Base-by-base conservation (phyloP, 768 basidiomycete species). In the Phlebiopsis flavidoalba region DNA sequence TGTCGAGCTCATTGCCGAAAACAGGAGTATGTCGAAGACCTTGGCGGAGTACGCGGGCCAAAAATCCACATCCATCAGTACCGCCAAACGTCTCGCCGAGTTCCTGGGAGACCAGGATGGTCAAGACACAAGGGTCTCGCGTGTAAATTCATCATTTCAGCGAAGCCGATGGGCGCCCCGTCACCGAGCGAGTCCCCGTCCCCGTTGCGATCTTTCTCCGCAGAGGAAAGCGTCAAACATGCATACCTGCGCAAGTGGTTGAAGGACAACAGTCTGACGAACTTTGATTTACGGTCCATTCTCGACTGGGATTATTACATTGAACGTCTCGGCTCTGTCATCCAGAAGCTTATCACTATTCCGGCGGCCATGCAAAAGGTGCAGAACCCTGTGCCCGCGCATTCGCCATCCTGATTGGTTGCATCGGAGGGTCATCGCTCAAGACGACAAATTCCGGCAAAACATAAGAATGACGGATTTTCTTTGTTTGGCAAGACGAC, bases 281-380 rank as follows among this genome's bases (percentile, higher is more conserved):
- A 85, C 65, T 98, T 99, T 66, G 95, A 98, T 57, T 77, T 99
- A 47, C 88, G 97, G 17, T 87, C 90, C 17, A 97, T 99, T 65
- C 80, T 99, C 62, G 97, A 99, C 71, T 99, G 97, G 97, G 84
- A 87, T 35, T 99, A 99, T 73, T 99, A 98, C 76, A 95, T 98
- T 67, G 97, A 98, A 69, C 89, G 97, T 17, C 74, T 99, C 22
- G 97, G 97, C 5, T 97, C 95, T 1, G 97, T 98, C 66, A 95
- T 99, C 60, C 97, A 99, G 74, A 99, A 99, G 68, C 78, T 99
- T 58, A 98, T 99, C 75, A 99, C 97, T 1, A 99, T 99, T 66
- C 97, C 97, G 8, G 97, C 97, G 7, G 97, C 97, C 0, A 90
- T 98, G 83, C 97, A 99, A 71, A 96, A 96, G 67, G 91, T 99